phyloP scores from a whole-genome alignment of 805 yeast genomes.

The Vanderwaltozyma tropicalis region DNA sequence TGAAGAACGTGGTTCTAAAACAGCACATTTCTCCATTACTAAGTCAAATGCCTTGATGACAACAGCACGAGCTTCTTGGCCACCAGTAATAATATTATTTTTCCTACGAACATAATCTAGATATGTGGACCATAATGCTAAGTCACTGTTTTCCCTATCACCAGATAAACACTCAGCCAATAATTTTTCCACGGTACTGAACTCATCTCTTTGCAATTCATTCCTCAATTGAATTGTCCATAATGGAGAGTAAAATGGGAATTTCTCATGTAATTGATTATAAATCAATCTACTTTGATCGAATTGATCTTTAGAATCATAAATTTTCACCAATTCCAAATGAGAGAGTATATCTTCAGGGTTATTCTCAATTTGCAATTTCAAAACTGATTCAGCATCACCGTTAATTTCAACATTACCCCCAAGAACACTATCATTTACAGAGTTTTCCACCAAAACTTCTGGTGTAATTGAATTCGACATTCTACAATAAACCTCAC shows the following conservation, averaged over 20 bases:
- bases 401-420: neutral
- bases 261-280: slow-evolving; percentile 49
- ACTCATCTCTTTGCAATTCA: slow-evolving; percentile 56
- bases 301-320: slow-evolving; percentile 43
- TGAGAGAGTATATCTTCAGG: slow-evolving; percentile 48
- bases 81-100: slow-evolving; percentile 64
- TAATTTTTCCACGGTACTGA: slow-evolving; percentile 51
- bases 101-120: slow-evolving; percentile 64
- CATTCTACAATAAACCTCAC: neutral
- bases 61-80: slow-evolving; percentile 64
- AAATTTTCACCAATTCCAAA: slow-evolving; percentile 41
- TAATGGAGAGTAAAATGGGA: slow-evolving; percentile 58
- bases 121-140: slow-evolving; percentile 67
- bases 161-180: slow-evolving; percentile 53
- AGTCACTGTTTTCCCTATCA: slow-evolving; percentile 35
- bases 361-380: slow-evolving; percentile 11
- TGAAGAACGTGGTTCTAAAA: slow-evolving; percentile 56
- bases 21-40: slow-evolving; percentile 68
- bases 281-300: slow-evolving; percentile 50
- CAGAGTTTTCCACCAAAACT: neutral
- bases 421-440: neutral
- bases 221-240: slow-evolving; percentile 68
- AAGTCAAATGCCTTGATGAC: slow-evolving; percentile 77
- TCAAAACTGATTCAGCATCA: neutral
- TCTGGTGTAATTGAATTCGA: neutral